Evolutionary conservation across 1,284 basidiomycete species (phyloP).

Genomic region (Tilletia indica): DNA sequence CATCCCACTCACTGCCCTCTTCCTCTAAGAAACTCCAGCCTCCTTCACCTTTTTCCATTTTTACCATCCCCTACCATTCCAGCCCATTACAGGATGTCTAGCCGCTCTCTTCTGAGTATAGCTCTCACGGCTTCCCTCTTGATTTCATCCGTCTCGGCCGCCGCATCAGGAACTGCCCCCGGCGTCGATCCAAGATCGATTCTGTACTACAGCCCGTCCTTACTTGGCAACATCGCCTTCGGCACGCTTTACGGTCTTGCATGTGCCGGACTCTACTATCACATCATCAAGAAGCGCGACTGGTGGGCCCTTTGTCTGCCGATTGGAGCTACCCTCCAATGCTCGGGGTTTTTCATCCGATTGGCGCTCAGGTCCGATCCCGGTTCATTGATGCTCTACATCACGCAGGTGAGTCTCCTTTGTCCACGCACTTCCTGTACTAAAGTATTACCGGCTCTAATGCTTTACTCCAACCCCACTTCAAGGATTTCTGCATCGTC

Average conservation of each 20-base stretch:
- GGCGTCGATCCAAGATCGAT: background rate
- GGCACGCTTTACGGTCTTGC: slow-evolving; percentile 28
- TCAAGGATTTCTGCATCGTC: slow-evolving; percentile 34
- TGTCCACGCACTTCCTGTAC: background rate
- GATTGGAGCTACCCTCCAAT: slow-evolving; percentile 32
- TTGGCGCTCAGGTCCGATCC: slow-evolving; percentile 25
- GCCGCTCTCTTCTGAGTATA: too few species aligned
- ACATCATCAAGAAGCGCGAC: slow-evolving; percentile 26
- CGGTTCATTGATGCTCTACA: slow-evolving; percentile 29
- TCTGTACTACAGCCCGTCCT: slow-evolving; percentile 30
- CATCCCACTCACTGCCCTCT: too few species aligned
- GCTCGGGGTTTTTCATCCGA: slow-evolving; percentile 27
- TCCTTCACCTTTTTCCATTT: too few species aligned
- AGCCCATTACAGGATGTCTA: too few species aligned
- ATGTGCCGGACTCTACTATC: slow-evolving; percentile 23
- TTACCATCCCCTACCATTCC: too few species aligned
- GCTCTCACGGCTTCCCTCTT: too few species aligned
- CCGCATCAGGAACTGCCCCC: background rate
- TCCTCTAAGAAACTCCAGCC: too few species aligned
- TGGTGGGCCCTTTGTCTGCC: slow-evolving; percentile 40
- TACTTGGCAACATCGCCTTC: slow-evolving; percentile 32
- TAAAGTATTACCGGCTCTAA: background rate
- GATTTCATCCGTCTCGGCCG: background rate
- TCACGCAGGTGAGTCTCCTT: slow-evolving; percentile 20
- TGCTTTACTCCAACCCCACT: background rate